Conservation (phyloP, 345 rosid genomes). For the Pugionium dolabratum region DNA sequence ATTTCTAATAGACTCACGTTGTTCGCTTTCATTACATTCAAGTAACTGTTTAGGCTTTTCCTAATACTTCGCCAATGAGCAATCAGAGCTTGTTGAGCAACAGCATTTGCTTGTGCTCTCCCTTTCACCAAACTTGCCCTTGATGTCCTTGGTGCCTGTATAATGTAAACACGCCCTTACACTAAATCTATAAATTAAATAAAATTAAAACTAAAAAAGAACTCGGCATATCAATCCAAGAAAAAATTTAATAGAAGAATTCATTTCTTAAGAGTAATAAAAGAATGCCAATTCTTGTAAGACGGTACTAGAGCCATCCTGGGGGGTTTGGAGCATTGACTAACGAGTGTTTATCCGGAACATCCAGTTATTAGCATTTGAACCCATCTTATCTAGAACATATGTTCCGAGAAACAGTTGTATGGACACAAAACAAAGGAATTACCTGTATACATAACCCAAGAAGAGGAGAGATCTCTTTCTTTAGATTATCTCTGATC, state of each 20-base stretch:
- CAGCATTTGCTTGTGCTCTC: slow-evolving; percentile 94
- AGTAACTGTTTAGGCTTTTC: slow-evolving; percentile 77
- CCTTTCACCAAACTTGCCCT: slow-evolving; percentile 95
- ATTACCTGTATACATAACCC: slow-evolving; percentile 95
- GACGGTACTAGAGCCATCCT: slow-evolving; percentile 7
- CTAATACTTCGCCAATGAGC: slow-evolving; percentile 99
- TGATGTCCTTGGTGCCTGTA: slow-evolving; percentile 95
- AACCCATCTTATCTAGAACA: neutral
- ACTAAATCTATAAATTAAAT: neutral
- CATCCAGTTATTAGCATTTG: slow-evolving; percentile 1
- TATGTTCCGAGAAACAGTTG: slow-evolving; percentile 10
- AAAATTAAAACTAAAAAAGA: neutral
- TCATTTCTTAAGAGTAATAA: neutral
- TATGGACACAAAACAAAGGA: slow-evolving; percentile 27
- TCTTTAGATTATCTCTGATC: slow-evolving; percentile 95
- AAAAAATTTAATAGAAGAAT: too few species aligned
- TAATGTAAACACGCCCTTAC: slow-evolving; percentile 20
- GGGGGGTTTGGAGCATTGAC: too few species aligned
- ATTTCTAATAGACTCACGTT: slow-evolving; percentile 54
- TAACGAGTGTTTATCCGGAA: neutral
- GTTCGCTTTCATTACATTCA: slow-evolving; percentile 70
- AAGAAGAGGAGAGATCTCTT: slow-evolving; percentile 95
- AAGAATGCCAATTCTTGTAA: neutral
- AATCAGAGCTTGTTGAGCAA: slow-evolving; percentile 94
- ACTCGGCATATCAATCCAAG: neutral